These are phyloP conservation scores for Phytophthora podocarpi DNA, from an alignment of 352 stramenopile genomes.

Conservation along the genomic window DNA sequence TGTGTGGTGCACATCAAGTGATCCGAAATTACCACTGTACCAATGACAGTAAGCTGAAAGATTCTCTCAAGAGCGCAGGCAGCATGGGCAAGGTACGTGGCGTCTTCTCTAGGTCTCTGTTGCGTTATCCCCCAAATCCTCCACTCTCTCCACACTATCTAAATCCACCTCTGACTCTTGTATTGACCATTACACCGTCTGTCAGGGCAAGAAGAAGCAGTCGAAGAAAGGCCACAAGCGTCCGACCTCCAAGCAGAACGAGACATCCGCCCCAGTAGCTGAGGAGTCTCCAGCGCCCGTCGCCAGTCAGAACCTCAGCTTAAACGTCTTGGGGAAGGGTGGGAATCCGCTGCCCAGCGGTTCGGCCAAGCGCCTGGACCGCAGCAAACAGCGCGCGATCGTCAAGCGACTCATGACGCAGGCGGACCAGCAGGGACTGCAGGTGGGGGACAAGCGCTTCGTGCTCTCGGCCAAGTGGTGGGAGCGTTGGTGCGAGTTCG, in stretches of 20 bases:
- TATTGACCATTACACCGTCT: background rate
- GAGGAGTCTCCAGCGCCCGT: background rate
- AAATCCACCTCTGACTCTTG: background rate
- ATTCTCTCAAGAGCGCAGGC: too few species aligned
- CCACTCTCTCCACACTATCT: background rate
- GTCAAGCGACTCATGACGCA: constrained; percentile 64
- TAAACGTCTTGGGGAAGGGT: constrained; percentile 2
- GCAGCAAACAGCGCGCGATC: constrained; percentile 55
- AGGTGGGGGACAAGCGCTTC: constrained; percentile 80
- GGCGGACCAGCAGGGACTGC: constrained; percentile 69
- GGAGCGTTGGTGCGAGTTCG: constrained; percentile 78
- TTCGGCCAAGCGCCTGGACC: constrained; percentile 27
- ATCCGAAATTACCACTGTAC: too few species aligned
- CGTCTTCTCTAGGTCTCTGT: background rate
- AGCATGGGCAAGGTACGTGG: constrained; percentile 36
- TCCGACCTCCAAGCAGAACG: constrained; percentile 48
- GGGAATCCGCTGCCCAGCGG: constrained; percentile 13
- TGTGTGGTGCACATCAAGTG: background rate
- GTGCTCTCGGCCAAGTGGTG: constrained; percentile 84
- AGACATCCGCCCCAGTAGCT: constrained; percentile 2
- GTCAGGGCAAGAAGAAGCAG: constrained; percentile 59
- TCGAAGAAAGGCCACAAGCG: constrained; percentile 56
- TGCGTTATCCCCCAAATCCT: background rate
- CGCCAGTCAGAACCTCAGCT: background rate
- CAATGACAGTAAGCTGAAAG: too few species aligned